Evolutionary conservation across 306 rosid genomes (phyloP).

Genomic region (Gillenia trifoliata): DNA sequence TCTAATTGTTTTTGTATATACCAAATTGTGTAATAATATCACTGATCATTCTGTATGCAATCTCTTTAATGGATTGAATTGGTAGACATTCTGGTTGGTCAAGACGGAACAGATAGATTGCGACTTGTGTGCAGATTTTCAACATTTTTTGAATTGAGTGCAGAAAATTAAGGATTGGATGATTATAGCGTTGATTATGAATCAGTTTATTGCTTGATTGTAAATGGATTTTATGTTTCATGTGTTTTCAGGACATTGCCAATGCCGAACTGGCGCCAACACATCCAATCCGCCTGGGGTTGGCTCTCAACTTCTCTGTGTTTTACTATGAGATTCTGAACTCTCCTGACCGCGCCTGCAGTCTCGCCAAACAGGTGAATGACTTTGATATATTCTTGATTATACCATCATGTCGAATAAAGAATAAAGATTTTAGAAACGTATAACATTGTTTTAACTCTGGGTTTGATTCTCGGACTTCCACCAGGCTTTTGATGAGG

Average conservation of each 20-base stretch:
- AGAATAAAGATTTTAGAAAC: not conserved
- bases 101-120: not conserved
- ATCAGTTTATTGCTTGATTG: not conserved
- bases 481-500: constrained; percentile 90
- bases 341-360: constrained; percentile 99
- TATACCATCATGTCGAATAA: not conserved
- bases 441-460: not conserved
- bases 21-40: not conserved
- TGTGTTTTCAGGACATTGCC: constrained; percentile 73
- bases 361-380: constrained; percentile 89
- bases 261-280: constrained; percentile 87
- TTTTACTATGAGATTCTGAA: constrained; percentile 95
- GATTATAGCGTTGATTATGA: too few species aligned
- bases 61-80: not conserved
- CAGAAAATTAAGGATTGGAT: constrained; percentile 5
- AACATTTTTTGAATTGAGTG: not conserved
- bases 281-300: constrained; percentile 95
- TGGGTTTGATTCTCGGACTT: not conserved
- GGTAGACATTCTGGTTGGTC: not conserved
- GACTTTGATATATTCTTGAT: not conserved
- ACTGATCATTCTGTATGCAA: not conserved
- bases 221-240: not conserved
- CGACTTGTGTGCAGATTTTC: not conserved
- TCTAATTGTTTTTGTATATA: not conserved
- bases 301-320: constrained; percentile 95